These are phyloP conservation scores for Xylaria curta DNA, from an alignment of 495 filamentous ascomycete species.

Conservation along the genomic window DNA sequence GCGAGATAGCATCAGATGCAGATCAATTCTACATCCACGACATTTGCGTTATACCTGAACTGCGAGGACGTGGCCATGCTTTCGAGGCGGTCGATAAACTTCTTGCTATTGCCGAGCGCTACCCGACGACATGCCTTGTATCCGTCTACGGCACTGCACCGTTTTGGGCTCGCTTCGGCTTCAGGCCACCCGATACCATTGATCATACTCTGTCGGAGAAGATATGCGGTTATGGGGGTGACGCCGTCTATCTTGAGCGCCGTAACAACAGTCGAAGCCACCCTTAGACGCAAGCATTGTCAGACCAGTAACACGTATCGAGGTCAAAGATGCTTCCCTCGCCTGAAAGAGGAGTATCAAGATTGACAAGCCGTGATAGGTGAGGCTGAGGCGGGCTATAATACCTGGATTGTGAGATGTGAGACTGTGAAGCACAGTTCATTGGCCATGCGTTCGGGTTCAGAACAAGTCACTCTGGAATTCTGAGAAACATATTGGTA, in stretches of 20 bases:
- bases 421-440: not conserved
- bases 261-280: not conserved
- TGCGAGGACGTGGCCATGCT: slow-evolving; percentile 37
- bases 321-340: not conserved
- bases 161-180: slow-evolving; percentile 46
- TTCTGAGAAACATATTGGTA: too few relatives aligned
- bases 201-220: slow-evolving; percentile 37
- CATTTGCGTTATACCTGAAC: slow-evolving; percentile 39
- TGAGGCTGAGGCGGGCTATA: not conserved
- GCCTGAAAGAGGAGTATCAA: not conserved
- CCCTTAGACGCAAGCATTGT: not conserved
- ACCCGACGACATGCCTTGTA: slow-evolving; percentile 37
- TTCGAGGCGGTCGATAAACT: slow-evolving; percentile 30
- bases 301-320: too few relatives aligned
- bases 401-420: not conserved
- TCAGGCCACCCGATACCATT: slow-evolving; percentile 25
- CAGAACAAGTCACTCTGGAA: not conserved
- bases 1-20: slow-evolving; percentile 27
- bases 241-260: slow-evolving; percentile 36
- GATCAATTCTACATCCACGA: slow-evolving; percentile 47
- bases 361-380: not conserved
- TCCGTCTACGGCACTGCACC: slow-evolving; percentile 45
- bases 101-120: slow-evolving; percentile 29
- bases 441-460: not conserved
- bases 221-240: slow-evolving; percentile 38